Conservation (phyloP, 176 grass and related monocot species). For the Tuctoria greenei region DNA sequence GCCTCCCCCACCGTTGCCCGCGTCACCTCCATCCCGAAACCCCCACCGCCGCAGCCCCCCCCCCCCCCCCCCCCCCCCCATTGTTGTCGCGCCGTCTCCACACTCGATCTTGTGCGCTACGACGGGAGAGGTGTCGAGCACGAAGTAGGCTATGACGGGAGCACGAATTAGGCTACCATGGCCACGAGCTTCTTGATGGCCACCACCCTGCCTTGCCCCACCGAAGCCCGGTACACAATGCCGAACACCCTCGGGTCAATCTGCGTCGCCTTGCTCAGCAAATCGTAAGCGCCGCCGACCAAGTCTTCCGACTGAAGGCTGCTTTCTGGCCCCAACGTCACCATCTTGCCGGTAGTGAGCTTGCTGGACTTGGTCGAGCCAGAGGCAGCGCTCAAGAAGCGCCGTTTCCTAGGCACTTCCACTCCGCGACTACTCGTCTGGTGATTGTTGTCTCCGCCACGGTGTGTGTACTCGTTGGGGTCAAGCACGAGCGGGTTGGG, state of each 20-base stretch:
- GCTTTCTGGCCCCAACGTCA: constrained; percentile 59
- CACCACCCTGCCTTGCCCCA: constrained; percentile 51
- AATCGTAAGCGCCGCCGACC: constrained; percentile 55
- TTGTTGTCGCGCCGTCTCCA: too few relatives aligned
- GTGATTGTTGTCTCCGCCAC: constrained; percentile 34
- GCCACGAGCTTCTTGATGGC: constrained; percentile 69
- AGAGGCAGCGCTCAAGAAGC: constrained; percentile 57
- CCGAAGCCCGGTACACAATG: constrained; percentile 57
- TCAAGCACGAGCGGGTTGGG: constrained; percentile 91
- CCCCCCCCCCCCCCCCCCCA: too few relatives aligned
- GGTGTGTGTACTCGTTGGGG: constrained; percentile 66
- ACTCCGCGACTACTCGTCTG: constrained; percentile 13
- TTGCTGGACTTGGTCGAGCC: constrained; percentile 21
- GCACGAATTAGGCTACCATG: too few relatives aligned
- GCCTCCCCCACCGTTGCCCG: too few relatives aligned
- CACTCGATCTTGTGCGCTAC: too few relatives aligned
- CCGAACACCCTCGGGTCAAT: constrained; percentile 62
- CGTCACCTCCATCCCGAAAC: too few relatives aligned
- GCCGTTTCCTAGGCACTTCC: constrained; percentile 34
- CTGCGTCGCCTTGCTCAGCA: constrained; percentile 79
- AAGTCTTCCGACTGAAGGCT: constrained; percentile 76
- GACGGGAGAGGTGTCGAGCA: too few relatives aligned
- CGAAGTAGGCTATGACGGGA: too few relatives aligned
- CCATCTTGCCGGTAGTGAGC: constrained; percentile 70
- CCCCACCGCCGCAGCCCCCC: too few relatives aligned